Base-by-base conservation (phyloP, 371 early-diverging fungal genomes). In the Mucor mucedo region DNA sequence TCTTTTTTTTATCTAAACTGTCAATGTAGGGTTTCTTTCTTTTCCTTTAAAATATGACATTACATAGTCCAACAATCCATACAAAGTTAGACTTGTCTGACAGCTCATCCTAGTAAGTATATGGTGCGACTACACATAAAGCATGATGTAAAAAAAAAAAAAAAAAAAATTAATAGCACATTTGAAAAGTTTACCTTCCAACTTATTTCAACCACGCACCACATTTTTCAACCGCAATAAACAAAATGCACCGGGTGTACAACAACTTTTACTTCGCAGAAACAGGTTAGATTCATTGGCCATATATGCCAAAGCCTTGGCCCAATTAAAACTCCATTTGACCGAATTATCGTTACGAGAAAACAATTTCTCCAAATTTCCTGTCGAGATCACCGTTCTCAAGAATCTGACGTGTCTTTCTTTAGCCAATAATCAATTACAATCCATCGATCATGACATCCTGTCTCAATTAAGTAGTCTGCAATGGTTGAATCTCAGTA, bases 351-450 rank as follows among this genome's bases (percentile, higher is more conserved):
- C 86, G 0, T 55, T 86, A 5, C 70, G 82, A 39, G 77, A 77
- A 41, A 86, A 86, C 32, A 60, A 65, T 7, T 44, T 86, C n/a
- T 52, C 55, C 2, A 57, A 72, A n/a, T 72, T 85, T 29, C 91
- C 91, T 7, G 62, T 69, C 4, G 84, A 87, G 48, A 75, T 89
- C n/a, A 68, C 82, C 10, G 56, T 71, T 4, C 75, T 90, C 32
- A 76, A 69, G 7, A 80, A 87, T 14, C 72, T 91, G 27, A 84
- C 79, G 11, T 86, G 86, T 71, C 69, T 91, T 4, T 90, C 90
- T 7, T 69, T 91, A 5, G 86, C 87, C 3, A 82, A 82, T 45
- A 91, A 91, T 66, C 72, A 67, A 58, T 74, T 90, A 13, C 16
- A 52, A 16, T 13, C 29, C 8, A 70, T 75, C n/a, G 64, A 60